Base-by-base conservation (phyloP, 2,329 filamentous ascomycete species). In the Arachnopeziza araneosa region DNA sequence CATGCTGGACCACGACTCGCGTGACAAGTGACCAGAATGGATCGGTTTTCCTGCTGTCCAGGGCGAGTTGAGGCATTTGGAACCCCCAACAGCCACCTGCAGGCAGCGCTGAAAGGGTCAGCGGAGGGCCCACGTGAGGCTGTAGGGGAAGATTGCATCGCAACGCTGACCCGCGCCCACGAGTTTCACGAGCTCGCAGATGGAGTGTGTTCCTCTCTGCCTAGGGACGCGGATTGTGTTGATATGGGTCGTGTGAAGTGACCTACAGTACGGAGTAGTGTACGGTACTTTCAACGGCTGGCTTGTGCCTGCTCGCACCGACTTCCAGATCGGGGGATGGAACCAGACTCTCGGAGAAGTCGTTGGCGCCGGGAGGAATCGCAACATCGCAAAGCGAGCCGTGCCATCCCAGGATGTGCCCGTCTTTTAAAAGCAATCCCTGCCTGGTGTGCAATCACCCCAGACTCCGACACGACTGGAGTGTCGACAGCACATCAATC, bases 11-110 rank as follows among this genome's bases (percentile, higher is more conserved):
- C 26, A 30, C 9, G 4, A 30, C 26, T 30, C 26, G 26, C 26
- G 26, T 19, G 36, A 44, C 12, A 14, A 44, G 12, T 44, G 36
- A 44, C 36, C 36, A 44, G 12, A 44, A 44, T 8, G 36, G 36
- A 44, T 5, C 36, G 12, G 7, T 22, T 53, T 26, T 56, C 55
- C 49, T 23, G 50, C 26, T 60, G 50, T 50, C 59, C 59, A 50
- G 54, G 53, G 49, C 55, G 32, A 54, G 52, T n/a, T 50, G 56
- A 61, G 59, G 24, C 22, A 54, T 58, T 58, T 61, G 49, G 21
- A 22, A 6, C 36, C 36, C 10, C 10, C 36, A 44, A 19, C 36
- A 44, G 36, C 36, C 36, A 44, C 36, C 36, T 44, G 36, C 36
- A 44, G 36, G 36, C 36, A 17, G 12, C 17, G 10, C 36, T 44